Conservation (phyloP, 2,329 filamentous ascomycete species). For the Colletotrichum scovillei region DNA sequence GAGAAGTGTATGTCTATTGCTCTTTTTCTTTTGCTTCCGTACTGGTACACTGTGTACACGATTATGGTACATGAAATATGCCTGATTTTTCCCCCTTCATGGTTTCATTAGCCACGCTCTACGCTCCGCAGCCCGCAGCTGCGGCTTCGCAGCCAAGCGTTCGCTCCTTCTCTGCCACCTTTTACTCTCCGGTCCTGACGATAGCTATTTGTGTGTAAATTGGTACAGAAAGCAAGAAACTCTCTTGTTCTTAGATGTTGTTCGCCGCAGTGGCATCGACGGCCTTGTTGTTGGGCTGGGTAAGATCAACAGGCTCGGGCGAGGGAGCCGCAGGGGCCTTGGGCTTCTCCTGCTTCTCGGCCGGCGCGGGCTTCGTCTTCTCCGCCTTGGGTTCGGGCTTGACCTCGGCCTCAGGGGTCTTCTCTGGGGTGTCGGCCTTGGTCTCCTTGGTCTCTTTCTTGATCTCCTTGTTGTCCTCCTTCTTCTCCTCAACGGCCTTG, state of each 20-base stretch:
- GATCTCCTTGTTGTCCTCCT: neutral
- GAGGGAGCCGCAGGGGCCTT: conserved; percentile 22
- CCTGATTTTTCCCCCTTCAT: conserved; percentile 25
- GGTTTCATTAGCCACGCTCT: conserved; percentile 30
- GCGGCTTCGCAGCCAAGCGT: neutral
- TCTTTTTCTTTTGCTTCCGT: neutral
- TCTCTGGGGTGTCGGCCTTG: neutral
- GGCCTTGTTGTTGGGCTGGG: conserved; percentile 40
- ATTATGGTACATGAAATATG: conserved; percentile 34
- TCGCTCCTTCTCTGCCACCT: neutral
- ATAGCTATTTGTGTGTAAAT: neutral
- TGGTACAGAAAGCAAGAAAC: too few species aligned
- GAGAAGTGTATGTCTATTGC: conserved; percentile 34
- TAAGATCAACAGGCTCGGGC: conserved; percentile 29
- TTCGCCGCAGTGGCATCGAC: conserved; percentile 48
- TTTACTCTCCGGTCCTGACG: neutral
- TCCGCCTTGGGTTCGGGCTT: conserved; percentile 1
- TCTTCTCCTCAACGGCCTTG: conserved; percentile 16
- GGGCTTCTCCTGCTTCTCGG: conserved; percentile 28
- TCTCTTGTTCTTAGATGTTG: conserved; percentile 27
- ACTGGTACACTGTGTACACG: conserved; percentile 35
- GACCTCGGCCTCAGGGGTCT: conserved; percentile 4
- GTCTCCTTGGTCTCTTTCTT: conserved; percentile 25
- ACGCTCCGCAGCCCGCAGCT: neutral
- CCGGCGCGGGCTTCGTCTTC: conserved; percentile 33